Conservation (phyloP, 2,329 filamentous ascomycete species). For the Atkinsonella texensis region DNA sequence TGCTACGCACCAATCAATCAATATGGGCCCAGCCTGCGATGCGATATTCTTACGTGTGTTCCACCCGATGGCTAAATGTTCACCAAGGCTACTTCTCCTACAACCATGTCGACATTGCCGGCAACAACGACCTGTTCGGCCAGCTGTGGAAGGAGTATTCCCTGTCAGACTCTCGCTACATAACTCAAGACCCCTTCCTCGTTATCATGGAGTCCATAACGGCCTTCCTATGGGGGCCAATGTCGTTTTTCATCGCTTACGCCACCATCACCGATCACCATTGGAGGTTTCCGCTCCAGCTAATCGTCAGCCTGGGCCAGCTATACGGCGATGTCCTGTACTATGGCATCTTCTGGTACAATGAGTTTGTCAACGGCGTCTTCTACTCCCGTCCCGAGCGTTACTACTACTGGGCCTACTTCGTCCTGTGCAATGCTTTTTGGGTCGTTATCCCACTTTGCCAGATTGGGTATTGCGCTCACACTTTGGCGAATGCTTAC, state of each 20-base stretch:
- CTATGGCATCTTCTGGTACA: slow-evolving; percentile 34
- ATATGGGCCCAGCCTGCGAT: too few species aligned
- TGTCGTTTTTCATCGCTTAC: slow-evolving; percentile 35
- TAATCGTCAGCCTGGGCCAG: slow-evolving; percentile 33
- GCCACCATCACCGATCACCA: slow-evolving; percentile 31
- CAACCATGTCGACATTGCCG: slow-evolving; percentile 29
- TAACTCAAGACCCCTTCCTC: slow-evolving; percentile 40
- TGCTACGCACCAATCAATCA: too few species aligned
- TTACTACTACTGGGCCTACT: slow-evolving; percentile 42
- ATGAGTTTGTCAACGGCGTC: slow-evolving; percentile 24
- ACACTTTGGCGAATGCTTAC: too few species aligned
- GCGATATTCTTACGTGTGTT: too few species aligned
- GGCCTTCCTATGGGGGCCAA: slow-evolving; percentile 39
- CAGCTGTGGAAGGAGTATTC: slow-evolving; percentile 49
- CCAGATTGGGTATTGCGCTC: too few species aligned
- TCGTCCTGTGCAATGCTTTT: slow-evolving; percentile 37
- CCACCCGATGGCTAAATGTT: too few species aligned
- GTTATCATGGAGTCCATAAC: slow-evolving; percentile 45
- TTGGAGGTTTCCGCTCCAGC: slow-evolving; percentile 35
- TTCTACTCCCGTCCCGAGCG: slow-evolving; percentile 38
- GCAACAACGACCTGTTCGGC: slow-evolving; percentile 31
- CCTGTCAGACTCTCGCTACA: slow-evolving; percentile 43
- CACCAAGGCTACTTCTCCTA: slow-evolving; percentile 34
- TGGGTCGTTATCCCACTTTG: slow-evolving; percentile 38
- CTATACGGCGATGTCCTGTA: slow-evolving; percentile 42